Evolutionary conservation across 139 green algal species (phyloP).

Genomic region (Picochlorum sp.): DNA sequence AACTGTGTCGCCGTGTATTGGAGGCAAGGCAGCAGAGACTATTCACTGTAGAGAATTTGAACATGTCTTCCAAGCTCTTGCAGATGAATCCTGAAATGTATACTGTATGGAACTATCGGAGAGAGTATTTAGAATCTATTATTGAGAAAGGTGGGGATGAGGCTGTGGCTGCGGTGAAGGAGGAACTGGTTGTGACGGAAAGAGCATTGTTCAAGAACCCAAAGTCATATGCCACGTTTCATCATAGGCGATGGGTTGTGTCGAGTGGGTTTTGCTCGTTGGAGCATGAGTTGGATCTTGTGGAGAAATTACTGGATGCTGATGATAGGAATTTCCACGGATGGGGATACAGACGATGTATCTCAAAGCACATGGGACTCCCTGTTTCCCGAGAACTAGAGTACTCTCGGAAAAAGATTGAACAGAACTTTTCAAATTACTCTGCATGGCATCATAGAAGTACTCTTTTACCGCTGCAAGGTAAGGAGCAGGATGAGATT

Average conservation of each 20-base stretch:
- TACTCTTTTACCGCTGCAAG: conserved; percentile 50
- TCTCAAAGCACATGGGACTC: conserved; percentile 44
- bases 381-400: conserved; percentile 45
- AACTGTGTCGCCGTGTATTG: conserved; percentile 48
- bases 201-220: conserved; percentile 66
- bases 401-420: conserved; percentile 68
- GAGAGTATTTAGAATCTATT: conserved; percentile 45
- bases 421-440: conserved; percentile 98
- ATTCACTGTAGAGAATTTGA: conserved; percentile 28
- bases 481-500: conserved; percentile 8
- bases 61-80: conserved; percentile 43
- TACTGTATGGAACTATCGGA: conserved; percentile 86
- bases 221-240: conserved; percentile 90
- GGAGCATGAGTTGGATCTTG: conserved; percentile 45
- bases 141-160: conserved; percentile 31
- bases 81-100: conserved; percentile 84
- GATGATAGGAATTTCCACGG: conserved; percentile 94
- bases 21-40: neutral
- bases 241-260: conserved; percentile 87
- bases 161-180: conserved; percentile 26
- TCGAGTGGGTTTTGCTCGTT: conserved; percentile 36
- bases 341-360: conserved; percentile 82
- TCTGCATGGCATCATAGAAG: conserved; percentile 91
- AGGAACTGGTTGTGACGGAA: conserved; percentile 57
- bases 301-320: conserved; percentile 55